Percentiles rank a stretch among this genome's conserved stretches.
Evolutionary conservation across 2,329 filamentous ascomycete species (phyloP).

Genomic region (Fusarium proliferatum): DNA sequence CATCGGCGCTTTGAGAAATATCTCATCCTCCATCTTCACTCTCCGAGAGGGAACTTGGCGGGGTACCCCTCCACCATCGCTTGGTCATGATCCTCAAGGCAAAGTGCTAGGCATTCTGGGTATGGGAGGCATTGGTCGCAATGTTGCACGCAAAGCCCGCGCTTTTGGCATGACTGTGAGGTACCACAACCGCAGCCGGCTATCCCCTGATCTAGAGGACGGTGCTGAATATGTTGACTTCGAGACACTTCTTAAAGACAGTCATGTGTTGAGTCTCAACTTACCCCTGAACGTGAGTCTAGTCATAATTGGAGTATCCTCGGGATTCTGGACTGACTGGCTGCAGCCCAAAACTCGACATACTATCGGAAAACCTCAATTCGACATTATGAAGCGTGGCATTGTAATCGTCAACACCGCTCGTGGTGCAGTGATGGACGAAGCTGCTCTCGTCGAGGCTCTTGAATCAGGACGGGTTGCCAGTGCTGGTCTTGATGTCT

Average conservation of each 20-base stretch:
- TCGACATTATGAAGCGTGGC: conserved; percentile 81
- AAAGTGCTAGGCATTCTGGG: conserved; percentile 84
- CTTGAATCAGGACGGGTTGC: conserved; percentile 76
- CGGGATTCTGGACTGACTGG: neutral
- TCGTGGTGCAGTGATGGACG: conserved; percentile 84
- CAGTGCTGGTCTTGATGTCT: conserved; percentile 82
- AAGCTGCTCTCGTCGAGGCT: conserved; percentile 80
- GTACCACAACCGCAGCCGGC: conserved; percentile 77
- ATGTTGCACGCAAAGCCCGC: conserved; percentile 78
- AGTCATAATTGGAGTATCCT: neutral
- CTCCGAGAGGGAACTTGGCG: conserved; percentile 77
- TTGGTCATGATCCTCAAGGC: conserved; percentile 81
- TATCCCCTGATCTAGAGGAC: conserved; percentile 66
- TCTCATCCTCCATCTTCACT: conserved; percentile 72
- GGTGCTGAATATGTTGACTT: conserved; percentile 77
- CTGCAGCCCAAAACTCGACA: conserved; percentile 72
- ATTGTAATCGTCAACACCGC: conserved; percentile 86
- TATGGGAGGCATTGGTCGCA: conserved; percentile 87
- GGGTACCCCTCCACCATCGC: conserved; percentile 64
- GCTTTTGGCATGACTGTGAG: conserved; percentile 80
- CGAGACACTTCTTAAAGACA: conserved; percentile 74
- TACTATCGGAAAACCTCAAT: conserved; percentile 77
- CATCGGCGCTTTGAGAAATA: conserved; percentile 80
- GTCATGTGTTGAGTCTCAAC: conserved; percentile 84
- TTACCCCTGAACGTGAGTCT: conserved; percentile 80